Evolutionary conservation across 2,329 filamentous ascomycete genomes (phyloP), one percentile per base, ranked within the genome.

Genomic region (Neoscytalidium dimidiatum): DNA sequence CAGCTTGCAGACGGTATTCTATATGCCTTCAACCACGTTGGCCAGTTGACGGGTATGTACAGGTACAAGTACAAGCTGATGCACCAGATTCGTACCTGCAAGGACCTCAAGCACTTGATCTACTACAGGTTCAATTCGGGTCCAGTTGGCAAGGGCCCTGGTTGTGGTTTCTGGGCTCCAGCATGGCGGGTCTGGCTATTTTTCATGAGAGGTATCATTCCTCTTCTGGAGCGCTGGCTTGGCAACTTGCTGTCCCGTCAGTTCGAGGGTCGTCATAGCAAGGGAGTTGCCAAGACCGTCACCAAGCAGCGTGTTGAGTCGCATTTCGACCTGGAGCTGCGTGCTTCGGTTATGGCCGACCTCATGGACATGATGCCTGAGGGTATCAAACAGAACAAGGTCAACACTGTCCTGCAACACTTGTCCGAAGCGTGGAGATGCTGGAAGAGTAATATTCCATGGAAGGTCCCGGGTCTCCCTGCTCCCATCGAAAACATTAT

Each of bases 351-450:
- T 69, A 99, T 99, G 94, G 93, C 94, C 49, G 95, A 99, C 79
- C 83, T 99, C 58, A 97, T 97, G 91, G 95, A 99, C 74, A 99
- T 99, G 96, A 99, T 99, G 95, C 95, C 95, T 0, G 96, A 99
- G 77, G 95, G 95, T 70, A 98, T 99, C 82, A 97, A 97, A 79
- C 95, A 99, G 77, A 99, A 95, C 83, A 99, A 99, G 81, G 93
- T 99, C 78, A 97, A 99, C 78, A 97, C 94, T 1, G 94, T 99
- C 49, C 83, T 99, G 62, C 95, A 98, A 74, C 96, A 99, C 84
- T 81, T 99, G 46, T 98, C 94, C 0, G 95, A 99, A 81, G 95
- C 95, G 14, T 99, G 95, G 95, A 88, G 95, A 81, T 99, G 95
- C 82, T 99, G 95, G 95, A 99, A 99, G 89, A 97, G 94, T 80